These are phyloP conservation scores for Lunasporangiospora selenospora DNA, from an alignment of 192 early-diverging fungal genomes.

Conservation along the genomic window DNA sequence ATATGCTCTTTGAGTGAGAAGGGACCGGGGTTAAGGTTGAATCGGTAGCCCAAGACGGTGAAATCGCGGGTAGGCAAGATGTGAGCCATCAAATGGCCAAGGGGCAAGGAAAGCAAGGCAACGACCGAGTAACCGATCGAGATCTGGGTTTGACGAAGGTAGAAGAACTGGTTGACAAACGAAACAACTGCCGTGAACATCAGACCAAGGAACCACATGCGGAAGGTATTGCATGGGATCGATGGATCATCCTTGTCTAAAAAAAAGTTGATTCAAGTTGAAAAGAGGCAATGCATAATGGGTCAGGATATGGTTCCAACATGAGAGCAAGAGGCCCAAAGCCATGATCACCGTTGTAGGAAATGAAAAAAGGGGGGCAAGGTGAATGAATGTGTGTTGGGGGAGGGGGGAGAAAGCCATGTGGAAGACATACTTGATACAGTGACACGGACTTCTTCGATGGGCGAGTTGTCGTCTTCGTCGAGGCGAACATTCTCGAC, in stretches of 20 bases:
- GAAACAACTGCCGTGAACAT: conserved; percentile 14
- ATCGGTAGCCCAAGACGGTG: conserved; percentile 44
- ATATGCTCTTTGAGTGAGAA: conserved; percentile 67
- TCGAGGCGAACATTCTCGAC: too few species aligned
- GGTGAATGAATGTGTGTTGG: too few species aligned
- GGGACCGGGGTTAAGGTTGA: conserved; percentile 57
- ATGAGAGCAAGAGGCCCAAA: too few species aligned
- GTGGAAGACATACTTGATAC: too few species aligned
- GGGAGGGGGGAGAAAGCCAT: too few species aligned
- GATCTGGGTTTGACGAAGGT: conserved; percentile 46
- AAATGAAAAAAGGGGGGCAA: too few species aligned
- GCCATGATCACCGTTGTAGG: too few species aligned
- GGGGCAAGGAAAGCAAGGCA: conserved; percentile 51
- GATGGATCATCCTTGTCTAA: conserved; percentile 50
- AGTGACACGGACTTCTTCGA: too few species aligned
- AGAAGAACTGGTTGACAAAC: conserved; percentile 57
- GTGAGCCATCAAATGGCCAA: conserved; percentile 45
- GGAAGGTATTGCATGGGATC: conserved; percentile 52
- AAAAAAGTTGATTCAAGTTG: neutral
- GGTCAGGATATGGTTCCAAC: too few species aligned
- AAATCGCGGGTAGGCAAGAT: conserved; percentile 39
- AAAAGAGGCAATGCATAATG: too few species aligned
- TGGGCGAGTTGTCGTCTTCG: too few species aligned
- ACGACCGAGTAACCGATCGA: conserved; percentile 38
- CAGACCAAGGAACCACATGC: conserved; percentile 47